These are phyloP conservation scores for Hirschfeldia incana DNA, from an alignment of 345 rosid species.

Conservation along the genomic window DNA sequence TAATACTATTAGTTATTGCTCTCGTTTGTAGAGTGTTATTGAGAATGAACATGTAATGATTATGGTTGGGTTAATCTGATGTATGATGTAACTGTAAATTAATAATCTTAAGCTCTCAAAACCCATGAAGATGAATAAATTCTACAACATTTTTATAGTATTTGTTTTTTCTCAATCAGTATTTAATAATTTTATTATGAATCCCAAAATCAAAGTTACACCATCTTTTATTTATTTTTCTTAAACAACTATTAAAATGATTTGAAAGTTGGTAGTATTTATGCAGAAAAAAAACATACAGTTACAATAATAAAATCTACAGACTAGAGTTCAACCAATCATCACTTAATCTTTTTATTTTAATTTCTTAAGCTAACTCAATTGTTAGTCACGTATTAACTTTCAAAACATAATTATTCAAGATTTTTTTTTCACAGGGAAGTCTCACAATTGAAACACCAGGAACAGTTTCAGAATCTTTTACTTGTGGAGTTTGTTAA, in stretches of 20 bases:
- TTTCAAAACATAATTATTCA: neutral
- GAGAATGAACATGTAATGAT: neutral
- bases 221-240: neutral
- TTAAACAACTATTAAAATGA: too few species aligned
- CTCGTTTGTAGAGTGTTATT: neutral
- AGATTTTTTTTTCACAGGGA: neutral
- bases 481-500: neutral
- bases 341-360: too few species aligned
- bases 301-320: neutral
- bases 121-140: too few species aligned
- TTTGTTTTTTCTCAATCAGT: neutral
- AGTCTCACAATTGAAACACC: neutral
- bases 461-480: neutral
- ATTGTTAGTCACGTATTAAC: neutral
- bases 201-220: neutral
- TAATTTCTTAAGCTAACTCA: neutral
- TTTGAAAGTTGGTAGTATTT: neutral
- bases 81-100: neutral
- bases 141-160: too few species aligned
- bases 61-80: too few species aligned
- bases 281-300: neutral
- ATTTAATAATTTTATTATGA: neutral
- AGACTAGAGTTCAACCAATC: neutral
- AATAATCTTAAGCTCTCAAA: neutral
- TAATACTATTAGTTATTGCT: neutral